Base-by-base conservation (phyloP, 1,284 basidiomycete species). In the Apiotrichum gamsii region DNA sequence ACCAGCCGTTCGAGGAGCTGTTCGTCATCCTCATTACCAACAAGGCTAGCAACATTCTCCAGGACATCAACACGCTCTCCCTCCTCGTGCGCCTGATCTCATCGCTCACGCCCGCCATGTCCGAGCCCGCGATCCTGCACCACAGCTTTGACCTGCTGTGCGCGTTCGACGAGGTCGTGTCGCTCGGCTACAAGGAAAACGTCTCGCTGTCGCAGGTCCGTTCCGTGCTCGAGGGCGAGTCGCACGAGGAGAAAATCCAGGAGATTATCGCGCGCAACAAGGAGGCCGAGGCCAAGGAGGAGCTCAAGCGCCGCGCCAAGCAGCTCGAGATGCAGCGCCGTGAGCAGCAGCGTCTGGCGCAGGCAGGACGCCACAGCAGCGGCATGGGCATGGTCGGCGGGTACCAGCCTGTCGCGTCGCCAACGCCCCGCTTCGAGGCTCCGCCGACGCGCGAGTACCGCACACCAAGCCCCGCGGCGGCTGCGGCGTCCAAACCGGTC, bases 221-320 rank as follows among this genome's bases (percentile, higher is more conserved):
- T 59, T 94, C 80, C 62, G 83, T 95, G 32, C 75, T 98, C 58
- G 95, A 97, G 77, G 97, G 96, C 85, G 95, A 98, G 76, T 90
- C 85, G 73, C 95, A 99, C 74, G 95, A 98, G 72, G 95, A 99
- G 76, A 97, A 96, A 77, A 97, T 99, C 56, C 93, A 98, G 69
- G 95, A 98, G 64, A 98, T 98, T 70, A 99, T 98, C 61, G 88
- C 91, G 18, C 79, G 87, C 83, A 98, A 98, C 78, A 98, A 98
- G 76, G 94, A 98, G 75, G 89, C 90, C 19, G 95, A 99, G 68
- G 95, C 95, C 4, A 98, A 98, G 72, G 95, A 99, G 72, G 95
- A 97, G 70, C 85, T 99, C 67, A 98, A 97, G 73, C 83, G 95
- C 43, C 84, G 94, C 33, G 94, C 95, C 3, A 95, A 96, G 71